Conservation (phyloP, 2,329 filamentous ascomycete species). For the Epichloe typhina region DNA sequence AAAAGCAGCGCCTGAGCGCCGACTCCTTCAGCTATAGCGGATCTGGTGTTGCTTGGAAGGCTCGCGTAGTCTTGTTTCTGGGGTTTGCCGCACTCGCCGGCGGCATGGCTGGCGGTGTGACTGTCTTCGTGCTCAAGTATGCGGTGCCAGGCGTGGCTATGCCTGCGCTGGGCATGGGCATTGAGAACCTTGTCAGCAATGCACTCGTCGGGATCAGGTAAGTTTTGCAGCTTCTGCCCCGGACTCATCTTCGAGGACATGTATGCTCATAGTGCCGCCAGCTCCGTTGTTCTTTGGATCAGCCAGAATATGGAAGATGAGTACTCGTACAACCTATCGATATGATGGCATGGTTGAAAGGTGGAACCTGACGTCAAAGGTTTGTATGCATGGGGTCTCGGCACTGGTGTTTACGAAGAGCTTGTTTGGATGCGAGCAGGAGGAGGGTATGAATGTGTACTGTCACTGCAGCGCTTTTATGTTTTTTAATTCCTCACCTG, state of each 20-base stretch:
- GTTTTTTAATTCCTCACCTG: background rate
- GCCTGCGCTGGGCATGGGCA: constrained; percentile 50
- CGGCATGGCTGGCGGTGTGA: constrained; percentile 57
- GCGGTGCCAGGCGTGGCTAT: constrained; percentile 42
- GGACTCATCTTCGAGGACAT: background rate
- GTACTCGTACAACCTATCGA: constrained; percentile 53
- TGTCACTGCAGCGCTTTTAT: background rate
- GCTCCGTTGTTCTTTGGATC: constrained; percentile 52
- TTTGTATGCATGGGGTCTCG: background rate
- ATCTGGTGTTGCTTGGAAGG: constrained; percentile 54
- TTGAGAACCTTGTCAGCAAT: constrained; percentile 54
- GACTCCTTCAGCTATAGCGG: constrained; percentile 52
- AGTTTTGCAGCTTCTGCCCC: constrained; percentile 11
- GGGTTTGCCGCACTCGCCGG: constrained; percentile 53
- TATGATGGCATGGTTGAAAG: constrained; percentile 16
- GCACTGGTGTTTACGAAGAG: background rate
- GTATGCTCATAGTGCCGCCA: constrained; percentile 16
- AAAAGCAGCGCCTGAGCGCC: constrained; percentile 50
- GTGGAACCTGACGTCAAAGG: too few relatives aligned
- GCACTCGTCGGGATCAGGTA: constrained; percentile 48
- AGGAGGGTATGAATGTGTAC: background rate
- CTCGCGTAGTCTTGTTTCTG: constrained; percentile 52
- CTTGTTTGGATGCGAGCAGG: background rate
- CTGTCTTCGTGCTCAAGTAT: constrained; percentile 54
- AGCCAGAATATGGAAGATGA: constrained; percentile 64